Percentiles rank a stretch among this genome's conserved stretches.
phyloP scores from a whole-genome alignment of 2,329 filamentous ascomycete genomes.

The Aspergillus sp. region DNA sequence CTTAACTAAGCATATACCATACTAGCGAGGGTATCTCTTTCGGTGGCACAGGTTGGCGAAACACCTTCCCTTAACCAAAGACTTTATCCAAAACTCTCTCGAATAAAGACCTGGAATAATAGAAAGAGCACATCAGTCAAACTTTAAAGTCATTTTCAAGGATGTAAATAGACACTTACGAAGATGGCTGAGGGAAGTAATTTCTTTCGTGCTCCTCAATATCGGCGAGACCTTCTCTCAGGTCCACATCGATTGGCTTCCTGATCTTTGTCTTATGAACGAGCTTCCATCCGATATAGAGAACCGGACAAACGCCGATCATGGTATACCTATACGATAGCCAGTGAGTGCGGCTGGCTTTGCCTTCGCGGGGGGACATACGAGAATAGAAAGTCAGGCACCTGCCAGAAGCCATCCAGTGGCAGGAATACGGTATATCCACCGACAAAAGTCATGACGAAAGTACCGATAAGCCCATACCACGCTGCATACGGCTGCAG shows the following conservation, averaged over 20 bases:
- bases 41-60: too few relatives aligned
- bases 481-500: constrained; percentile 59
- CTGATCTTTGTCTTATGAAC: constrained; percentile 3
- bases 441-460: constrained; percentile 39
- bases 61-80: too few relatives aligned
- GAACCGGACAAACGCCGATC: constrained; percentile 62
- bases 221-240: constrained; percentile 6
- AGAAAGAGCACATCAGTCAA: too few relatives aligned
- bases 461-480: neutral
- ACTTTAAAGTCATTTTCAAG: too few relatives aligned
- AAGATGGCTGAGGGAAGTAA: too few relatives aligned
- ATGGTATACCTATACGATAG: constrained; percentile 52
- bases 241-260: constrained; percentile 8
- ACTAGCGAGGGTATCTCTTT: too few relatives aligned
- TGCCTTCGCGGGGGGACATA: too few relatives aligned
- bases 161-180: too few relatives aligned
- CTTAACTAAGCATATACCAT: too few relatives aligned
- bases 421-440: constrained; percentile 55
- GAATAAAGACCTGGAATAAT: too few relatives aligned
- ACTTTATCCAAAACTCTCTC: too few relatives aligned
- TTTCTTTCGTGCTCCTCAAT: constrained; percentile 12
- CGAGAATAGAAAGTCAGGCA: constrained; percentile 65
- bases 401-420: constrained; percentile 32
- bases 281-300: constrained; percentile 67
- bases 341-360: too few relatives aligned